Base-by-base conservation (phyloP, 1,139 yeast species). In the Hemisphaericaspora lyxosophila region DNA sequence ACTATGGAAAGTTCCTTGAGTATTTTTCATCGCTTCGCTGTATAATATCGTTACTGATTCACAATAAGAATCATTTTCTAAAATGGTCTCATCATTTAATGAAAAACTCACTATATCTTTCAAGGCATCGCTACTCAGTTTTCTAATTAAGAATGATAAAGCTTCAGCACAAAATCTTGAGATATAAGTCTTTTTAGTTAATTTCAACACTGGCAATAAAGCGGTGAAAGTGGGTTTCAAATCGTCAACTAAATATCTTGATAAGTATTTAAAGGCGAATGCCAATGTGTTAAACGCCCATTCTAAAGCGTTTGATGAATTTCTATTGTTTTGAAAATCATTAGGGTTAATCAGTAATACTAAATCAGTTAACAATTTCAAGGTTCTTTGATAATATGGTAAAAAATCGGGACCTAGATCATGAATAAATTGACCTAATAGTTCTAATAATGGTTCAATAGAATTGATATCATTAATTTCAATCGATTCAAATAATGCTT, bases 331-430 rank as follows among this genome's bases (percentile, higher is more conserved):
- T 48, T 70, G 75, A 14, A 62, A 53, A 43, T 70, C 75, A 44
- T 70, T 70, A 48, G 74, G 61, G 68, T 77, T 47, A 49, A 60
- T 70, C 22, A 65, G 66, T 5, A 74, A 48, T 2, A 86, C 76
- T 13, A 86, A 59, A 0, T 67, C 58, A 3, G 75, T 75, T 33
- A 92, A 67, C 22, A 76, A 52, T 1, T 58, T 49, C 35, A 92
- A 62, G 1, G 88, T 64, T 20, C 62, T 56, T 2, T 68, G 64
- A 52, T 87, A 89, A 53, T 69, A 88, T 2, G 78, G 76, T 68
- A 88, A 74, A 54, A 89, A 92, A 51, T 92, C 98, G 1, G 92
- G 84, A 5, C 97, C 97, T 46, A 92, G 67, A 65, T 92, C 98
- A 52, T 88, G 97, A 32, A 90, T 82, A 51, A 94, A 85, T 55